Evolutionary conservation across 2,329 filamentous ascomycete genomes (phyloP), one percentile per base, ranked within the genome.

Genomic region (Diaporthe australafricana): DNA sequence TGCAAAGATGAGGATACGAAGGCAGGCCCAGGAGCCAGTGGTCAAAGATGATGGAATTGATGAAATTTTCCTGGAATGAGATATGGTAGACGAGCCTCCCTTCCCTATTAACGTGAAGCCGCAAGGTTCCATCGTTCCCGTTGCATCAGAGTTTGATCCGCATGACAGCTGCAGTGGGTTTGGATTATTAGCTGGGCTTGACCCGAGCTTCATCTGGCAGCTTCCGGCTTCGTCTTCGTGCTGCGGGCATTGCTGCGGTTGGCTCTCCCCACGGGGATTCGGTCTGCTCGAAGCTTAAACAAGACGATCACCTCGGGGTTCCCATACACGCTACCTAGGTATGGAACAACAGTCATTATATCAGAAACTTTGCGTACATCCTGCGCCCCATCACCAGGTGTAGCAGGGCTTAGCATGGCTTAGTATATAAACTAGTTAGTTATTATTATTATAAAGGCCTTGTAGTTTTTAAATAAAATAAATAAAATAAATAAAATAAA

Each of bases 61-160:
- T 30, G 27, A 40, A 7, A 40, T 8, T 40, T 11, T 3, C 11
- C 38, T 11, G 14, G 38, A 40, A 14, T 3, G 14, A 40, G 38
- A 40, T 40, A 40, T 11, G 8, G 14, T 45, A 48, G 60, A 17
- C 42, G 27, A 63, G 42, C 20, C 32, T 22, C 42, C 35, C 52
- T 20, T 20, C 27, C n/a, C 17, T 42, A 48, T 25, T 30, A 48
- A 63, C 11, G 3, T 30, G 60, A 50, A 50, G 60, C 60, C 60
- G 30, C 60, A 38, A 50, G 45, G 45, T 65, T 42, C 42, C 60
- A 65, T 65, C 45, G 27, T 38, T n/a, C 45, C 45, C 45, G 60
- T 65, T 65, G 60, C 60, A 65, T 65, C 45, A 65, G 42, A 48
- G 60, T 65, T 65, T 65, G 60, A 65, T 65, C 45, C 60, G 30